Evolutionary conservation across 129 eudicot species (phyloP).

Genomic region (Smallanthus sonchifolius): DNA sequence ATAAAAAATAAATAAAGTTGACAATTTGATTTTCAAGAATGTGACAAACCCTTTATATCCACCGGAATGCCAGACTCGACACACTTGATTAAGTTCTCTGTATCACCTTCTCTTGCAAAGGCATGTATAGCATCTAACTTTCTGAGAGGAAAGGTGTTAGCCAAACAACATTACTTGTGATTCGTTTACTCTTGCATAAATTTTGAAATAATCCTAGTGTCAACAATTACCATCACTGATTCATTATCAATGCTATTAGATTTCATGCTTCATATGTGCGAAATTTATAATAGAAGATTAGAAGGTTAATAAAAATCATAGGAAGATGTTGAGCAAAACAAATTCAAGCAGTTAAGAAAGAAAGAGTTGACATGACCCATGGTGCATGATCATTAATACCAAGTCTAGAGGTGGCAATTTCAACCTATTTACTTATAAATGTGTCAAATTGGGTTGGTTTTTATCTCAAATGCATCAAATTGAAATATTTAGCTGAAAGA

Average conservation of each 20-base stretch:
- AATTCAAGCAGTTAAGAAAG: background rate
- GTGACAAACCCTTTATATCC: conserved; percentile 56
- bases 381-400: background rate
- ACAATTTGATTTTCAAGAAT: background rate
- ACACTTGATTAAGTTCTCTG: conserved; percentile 68
- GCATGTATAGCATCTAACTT: conserved; percentile 81
- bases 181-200: conserved; percentile 3
- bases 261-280: background rate
- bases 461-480: too few relatives aligned
- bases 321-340: background rate
- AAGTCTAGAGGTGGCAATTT: background rate
- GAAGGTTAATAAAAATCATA: background rate
- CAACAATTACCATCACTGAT: conserved; percentile 4
- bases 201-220: background rate
- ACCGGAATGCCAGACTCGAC: conserved; percentile 72
- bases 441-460: background rate
- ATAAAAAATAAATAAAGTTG: background rate
- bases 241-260: background rate
- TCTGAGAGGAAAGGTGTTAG: conserved; percentile 41
- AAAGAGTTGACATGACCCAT: background rate
- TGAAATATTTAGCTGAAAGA: background rate
- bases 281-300: background rate
- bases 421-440: background rate
- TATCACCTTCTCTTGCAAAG: conserved; percentile 91
- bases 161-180: background rate